Conservation (phyloP, 2,329 filamentous ascomycete species). For the Colletotrichum sojae region DNA sequence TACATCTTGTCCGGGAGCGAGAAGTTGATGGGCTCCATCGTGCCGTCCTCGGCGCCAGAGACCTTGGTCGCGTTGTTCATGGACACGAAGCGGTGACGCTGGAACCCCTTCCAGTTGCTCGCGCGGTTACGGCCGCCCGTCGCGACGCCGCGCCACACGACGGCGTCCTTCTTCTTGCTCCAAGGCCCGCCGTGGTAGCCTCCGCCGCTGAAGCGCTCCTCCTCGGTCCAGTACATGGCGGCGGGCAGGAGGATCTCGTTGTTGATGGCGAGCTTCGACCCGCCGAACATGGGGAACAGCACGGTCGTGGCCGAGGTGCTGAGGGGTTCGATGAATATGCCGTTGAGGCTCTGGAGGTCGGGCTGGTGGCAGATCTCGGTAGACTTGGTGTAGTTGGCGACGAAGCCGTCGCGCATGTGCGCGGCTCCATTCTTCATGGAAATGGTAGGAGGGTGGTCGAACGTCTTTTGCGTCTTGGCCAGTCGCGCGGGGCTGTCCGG, state of each 20-base stretch:
- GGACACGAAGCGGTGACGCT: constrained; percentile 81
- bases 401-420: constrained; percentile 70
- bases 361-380: constrained; percentile 77
- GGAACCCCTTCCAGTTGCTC: constrained; percentile 79
- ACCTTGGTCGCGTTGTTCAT: constrained; percentile 79
- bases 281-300: constrained; percentile 76
- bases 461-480: constrained; percentile 57
- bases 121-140: constrained; percentile 73
- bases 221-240: constrained; percentile 77
- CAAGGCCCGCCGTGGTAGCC: constrained; percentile 68
- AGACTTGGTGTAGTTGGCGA: constrained; percentile 73
- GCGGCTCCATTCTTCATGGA: constrained; percentile 60
- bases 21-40: constrained; percentile 65
- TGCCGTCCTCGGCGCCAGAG: constrained; percentile 59
- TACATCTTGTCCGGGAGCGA: constrained; percentile 65
- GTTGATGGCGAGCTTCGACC: constrained; percentile 78
- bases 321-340: constrained; percentile 74
- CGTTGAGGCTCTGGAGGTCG: constrained; percentile 73
- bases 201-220: constrained; percentile 73
- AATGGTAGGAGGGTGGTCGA: constrained; percentile 60
- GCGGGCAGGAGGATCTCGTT: constrained; percentile 80
- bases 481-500: constrained; percentile 73
- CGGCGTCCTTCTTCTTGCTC: constrained; percentile 67
- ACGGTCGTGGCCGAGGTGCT: constrained; percentile 69
- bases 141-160: constrained; percentile 77